Percentiles rank a stretch among this genome's conserved stretches.
phyloP scores from a whole-genome alignment of 2,329 filamentous ascomycete genomes.

The Stagonosporopsis cucurbitacearum region DNA sequence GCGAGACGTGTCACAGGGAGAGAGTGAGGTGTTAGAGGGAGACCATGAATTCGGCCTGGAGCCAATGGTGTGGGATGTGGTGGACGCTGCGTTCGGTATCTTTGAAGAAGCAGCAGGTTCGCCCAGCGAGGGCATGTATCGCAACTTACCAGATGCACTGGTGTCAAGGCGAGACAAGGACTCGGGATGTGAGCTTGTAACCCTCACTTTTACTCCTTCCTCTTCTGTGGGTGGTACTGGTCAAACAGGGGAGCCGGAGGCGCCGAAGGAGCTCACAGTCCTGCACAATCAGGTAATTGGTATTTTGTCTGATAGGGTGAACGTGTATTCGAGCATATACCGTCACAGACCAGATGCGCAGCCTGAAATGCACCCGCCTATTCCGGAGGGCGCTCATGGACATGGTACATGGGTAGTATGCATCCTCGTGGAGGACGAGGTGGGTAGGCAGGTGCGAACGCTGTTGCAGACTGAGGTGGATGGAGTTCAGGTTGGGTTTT shows the following conservation, averaged over 20 bases:
- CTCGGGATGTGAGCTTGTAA: not conserved
- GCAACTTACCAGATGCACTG: not conserved
- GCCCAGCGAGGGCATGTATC: not conserved
- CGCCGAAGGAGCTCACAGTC: not conserved
- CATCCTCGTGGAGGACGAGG: not conserved
- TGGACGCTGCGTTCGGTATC: conserved; percentile 22
- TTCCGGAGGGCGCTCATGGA: conserved; percentile 11
- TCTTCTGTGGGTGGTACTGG: not conserved
- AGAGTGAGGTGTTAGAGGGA: not conserved
- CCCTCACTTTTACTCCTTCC: conserved; percentile 1
- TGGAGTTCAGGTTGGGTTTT: not conserved
- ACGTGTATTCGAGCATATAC: conserved; percentile 15
- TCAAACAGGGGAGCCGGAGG: not conserved
- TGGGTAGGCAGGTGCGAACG: not conserved
- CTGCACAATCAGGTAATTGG: not conserved
- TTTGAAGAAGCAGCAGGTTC: not conserved
- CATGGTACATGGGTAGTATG: conserved; percentile 18
- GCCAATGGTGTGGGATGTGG: conserved; percentile 27
- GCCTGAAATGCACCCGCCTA: conserved; percentile 24
- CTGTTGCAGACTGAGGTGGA: not conserved
- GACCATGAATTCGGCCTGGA: conserved; percentile 3
- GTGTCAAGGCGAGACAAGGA: not conserved
- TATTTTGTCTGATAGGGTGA: not conserved
- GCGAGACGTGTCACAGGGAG: conserved; percentile 8
- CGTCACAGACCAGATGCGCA: conserved; percentile 17